A percentile compares a stretch with the other conserved stretches of the same genome.
These are phyloP conservation scores for Termitomyces sp. DNA, from an alignment of 768 basidiomycete species.

Conservation along the genomic window DNA sequence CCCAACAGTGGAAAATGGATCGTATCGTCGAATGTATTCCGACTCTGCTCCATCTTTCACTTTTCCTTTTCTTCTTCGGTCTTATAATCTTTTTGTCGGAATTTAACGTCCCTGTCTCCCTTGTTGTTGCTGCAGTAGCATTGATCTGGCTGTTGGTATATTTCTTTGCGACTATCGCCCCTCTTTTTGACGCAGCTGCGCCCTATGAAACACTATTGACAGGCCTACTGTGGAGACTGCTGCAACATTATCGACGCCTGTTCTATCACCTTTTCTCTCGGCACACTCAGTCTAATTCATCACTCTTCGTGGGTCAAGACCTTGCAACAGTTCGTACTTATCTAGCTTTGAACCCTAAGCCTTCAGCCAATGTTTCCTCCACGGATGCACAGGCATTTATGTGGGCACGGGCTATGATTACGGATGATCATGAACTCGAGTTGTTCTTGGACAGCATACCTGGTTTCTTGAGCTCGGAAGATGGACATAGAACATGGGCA, in stretches of 20 bases:
- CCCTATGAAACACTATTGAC: slow-evolving; percentile 7
- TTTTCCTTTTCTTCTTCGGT: slow-evolving; percentile 9
- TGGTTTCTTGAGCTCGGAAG: background rate
- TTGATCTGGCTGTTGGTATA: background rate
- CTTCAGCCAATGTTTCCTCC: background rate
- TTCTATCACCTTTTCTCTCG: background rate
- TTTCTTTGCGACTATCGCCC: background rate
- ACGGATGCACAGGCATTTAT: background rate
- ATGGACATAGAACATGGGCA: background rate
- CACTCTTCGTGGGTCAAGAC: background rate
- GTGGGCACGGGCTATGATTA: background rate
- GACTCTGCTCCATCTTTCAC: slow-evolving; percentile 1
- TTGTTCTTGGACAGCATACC: slow-evolving; percentile 5
- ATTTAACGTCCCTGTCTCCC: background rate
- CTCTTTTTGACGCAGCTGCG: background rate
- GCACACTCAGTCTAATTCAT: background rate
- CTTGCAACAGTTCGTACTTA: background rate
- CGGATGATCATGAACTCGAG: slow-evolving; percentile 1
- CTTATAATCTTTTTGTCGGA: slow-evolving; percentile 2
- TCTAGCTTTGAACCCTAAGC: background rate
- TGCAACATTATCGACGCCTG: background rate
- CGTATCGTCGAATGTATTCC: slow-evolving; percentile 2
- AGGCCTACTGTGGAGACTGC: background rate
- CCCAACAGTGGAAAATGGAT: slow-evolving; percentile 3
- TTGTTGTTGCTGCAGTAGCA: background rate